Evolutionary conservation across 495 filamentous ascomycete genomes (phyloP).

Genomic region (Aspergillus diversus): DNA sequence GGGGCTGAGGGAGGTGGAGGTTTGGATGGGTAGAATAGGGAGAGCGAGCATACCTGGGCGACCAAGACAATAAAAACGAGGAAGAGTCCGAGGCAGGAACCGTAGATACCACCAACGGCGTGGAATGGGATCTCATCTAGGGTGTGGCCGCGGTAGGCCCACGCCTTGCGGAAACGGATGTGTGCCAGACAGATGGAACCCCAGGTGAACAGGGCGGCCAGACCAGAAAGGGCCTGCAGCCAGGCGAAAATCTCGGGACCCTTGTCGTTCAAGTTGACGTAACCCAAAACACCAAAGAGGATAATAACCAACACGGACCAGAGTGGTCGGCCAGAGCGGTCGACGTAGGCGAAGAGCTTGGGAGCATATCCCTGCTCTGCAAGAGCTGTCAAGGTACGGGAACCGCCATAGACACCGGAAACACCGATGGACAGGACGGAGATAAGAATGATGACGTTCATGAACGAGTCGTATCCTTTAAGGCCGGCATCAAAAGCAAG

Average conservation of each 20-base stretch:
- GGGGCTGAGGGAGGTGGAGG: not conserved
- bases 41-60: slow-evolving; percentile 40
- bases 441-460: slow-evolving; percentile 76
- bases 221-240: slow-evolving; percentile 70
- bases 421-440: slow-evolving; percentile 73
- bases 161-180: slow-evolving; percentile 71
- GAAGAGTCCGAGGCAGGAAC: slow-evolving; percentile 66
- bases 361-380: slow-evolving; percentile 64
- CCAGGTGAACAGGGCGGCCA: slow-evolving; percentile 72
- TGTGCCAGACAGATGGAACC: slow-evolving; percentile 72
- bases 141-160: slow-evolving; percentile 57
- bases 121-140: slow-evolving; percentile 73
- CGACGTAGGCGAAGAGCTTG: slow-evolving; percentile 51
- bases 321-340: slow-evolving; percentile 54
- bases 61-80: slow-evolving; percentile 64
- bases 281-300: slow-evolving; percentile 51
- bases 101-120: slow-evolving; percentile 66
- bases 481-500: slow-evolving; percentile 65
- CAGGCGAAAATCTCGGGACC: slow-evolving; percentile 54
- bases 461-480: slow-evolving; percentile 66
- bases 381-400: slow-evolving; percentile 64
- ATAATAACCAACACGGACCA: slow-evolving; percentile 49
- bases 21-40: not conserved
- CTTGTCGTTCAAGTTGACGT: slow-evolving; percentile 49
- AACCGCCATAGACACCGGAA: slow-evolving; percentile 75